Evolutionary conservation across 2,329 filamentous ascomycete species (phyloP), one percentile per base, ranked within the genome.

Genomic region (Seiridium unicorne): DNA sequence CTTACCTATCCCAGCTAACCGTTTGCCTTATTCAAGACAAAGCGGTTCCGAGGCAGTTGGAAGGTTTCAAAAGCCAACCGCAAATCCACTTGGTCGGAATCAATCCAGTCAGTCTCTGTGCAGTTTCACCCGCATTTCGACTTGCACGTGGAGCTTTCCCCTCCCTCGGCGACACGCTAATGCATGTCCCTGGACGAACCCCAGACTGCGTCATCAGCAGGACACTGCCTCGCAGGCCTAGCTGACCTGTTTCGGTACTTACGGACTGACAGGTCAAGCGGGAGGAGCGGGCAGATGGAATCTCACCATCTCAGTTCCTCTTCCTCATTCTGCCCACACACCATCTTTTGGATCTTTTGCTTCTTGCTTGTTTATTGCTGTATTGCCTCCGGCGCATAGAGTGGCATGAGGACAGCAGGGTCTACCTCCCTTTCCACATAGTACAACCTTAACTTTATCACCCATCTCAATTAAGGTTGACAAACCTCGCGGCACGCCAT

Each of bases 401-500:
- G 13, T 42, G 38, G 13, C 38, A 42, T 2, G 38, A 42, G 38
- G 18, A 26, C 18, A 26, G 18, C 18, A 26, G 18, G 18, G 18
- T 26, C 18, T 26, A 26, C 18, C 18, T 26, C 18, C 18, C 18
- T 26, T 26, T 26, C 18, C 18, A 26, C 18, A 26, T 1, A 26
- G 18, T 26, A 26, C 18, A 26, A 26, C 18, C 18, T 26, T 26
- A 26, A 26, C 18, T 32, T n/a, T 53, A 53, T 53, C 32, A 49
- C 13, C 32, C 5, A n/a, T 53, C 38, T 53, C 34, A 13, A 18
- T 55, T 44, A 34, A n/a, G 53, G 13, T 49, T 18, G n/a, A 5
- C 31, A 5, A 35, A 8, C 32, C 11, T 9, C 49, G 10, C 46
- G 34, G 32, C 40, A 36, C 56, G 57, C 35, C 64, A 73, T 73